Evolutionary conservation across 2,329 filamentous ascomycete species (phyloP).

Genomic region (Penicillium sp.): DNA sequence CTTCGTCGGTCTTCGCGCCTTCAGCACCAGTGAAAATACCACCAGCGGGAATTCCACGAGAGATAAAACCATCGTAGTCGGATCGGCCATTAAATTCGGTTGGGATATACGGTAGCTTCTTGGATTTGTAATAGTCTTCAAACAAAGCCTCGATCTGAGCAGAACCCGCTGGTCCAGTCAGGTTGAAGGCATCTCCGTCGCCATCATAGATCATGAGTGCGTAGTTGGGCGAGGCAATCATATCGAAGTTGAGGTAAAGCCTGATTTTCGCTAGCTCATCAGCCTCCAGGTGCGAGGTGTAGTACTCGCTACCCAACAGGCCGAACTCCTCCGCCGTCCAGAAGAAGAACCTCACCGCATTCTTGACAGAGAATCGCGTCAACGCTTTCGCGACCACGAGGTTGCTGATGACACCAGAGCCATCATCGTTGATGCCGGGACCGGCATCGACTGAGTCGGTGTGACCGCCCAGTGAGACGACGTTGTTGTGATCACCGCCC

Average conservation of each 20-base stretch:
- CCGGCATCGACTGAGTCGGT: constrained; percentile 60
- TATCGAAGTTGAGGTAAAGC: constrained; percentile 70
- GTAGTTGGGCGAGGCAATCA: constrained; percentile 65
- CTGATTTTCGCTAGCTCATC: constrained; percentile 58
- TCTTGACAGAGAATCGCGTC: constrained; percentile 69
- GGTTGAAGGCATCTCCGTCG: constrained; percentile 47
- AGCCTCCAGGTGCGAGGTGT: constrained; percentile 50
- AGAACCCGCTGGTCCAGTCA: constrained; percentile 60
- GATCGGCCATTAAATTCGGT: constrained; percentile 75
- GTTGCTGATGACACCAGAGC: constrained; percentile 62
- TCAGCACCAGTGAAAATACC: constrained; percentile 77
- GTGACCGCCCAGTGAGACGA: constrained; percentile 59
- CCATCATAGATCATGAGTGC: constrained; percentile 55
- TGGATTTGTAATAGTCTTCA: constrained; percentile 61
- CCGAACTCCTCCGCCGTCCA: constrained; percentile 65
- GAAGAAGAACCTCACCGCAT: constrained; percentile 65
- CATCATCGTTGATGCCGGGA: constrained; percentile 76
- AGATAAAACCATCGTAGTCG: constrained; percentile 76
- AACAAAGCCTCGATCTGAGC: constrained; percentile 67
- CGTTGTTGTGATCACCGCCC: constrained; percentile 57
- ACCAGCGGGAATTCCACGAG: constrained; percentile 68
- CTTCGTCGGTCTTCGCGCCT: constrained; percentile 67
- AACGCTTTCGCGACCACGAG: constrained; percentile 61
- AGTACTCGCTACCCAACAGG: constrained; percentile 59
- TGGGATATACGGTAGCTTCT: constrained; percentile 64